Evolutionary conservation across 2,329 filamentous ascomycete species (phyloP), one percentile per base, ranked within the genome.

Genomic region (Nemania diffusa): DNA sequence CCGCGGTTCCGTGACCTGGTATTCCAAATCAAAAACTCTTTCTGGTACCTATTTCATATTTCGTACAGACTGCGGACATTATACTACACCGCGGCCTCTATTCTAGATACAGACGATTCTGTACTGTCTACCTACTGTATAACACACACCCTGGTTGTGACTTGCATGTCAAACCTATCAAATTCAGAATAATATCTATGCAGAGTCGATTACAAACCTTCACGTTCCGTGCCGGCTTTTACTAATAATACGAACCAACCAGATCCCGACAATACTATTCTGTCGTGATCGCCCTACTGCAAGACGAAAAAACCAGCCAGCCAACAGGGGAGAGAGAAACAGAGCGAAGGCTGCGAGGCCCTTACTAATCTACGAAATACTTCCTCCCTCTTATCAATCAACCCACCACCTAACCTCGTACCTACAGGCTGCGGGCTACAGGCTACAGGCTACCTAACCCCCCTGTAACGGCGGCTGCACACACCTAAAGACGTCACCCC

Each of bases 11-110:
- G 50, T 13, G 46, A 62, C 44, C 13, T 17, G 2, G 22, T 46
- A 67, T 67, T 67, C 59, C 64, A 67, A 67, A 67, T 67, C 29
- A 51, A 37, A n/a, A 29, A n/a, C 7, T 26, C 27, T 37, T 37
- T 24, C n/a, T 44, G 20, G 44, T n/a, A n/a, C 34, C 9, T n/a
- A 51, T n/a, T 50, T 1, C 20, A 34, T 32, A 62, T 46, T 27
- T n/a, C 26, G 46, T 29, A 27, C 26, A 9, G 27, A n/a, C n/a
- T n/a, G n/a, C n/a, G n/a, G n/a, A n/a, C n/a, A 60, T 59, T 59
- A 4, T 42, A n/a, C 24, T n/a, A 20, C 44, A 1, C 24, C 11
- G 20, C 56, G 24, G 15, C 20, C 8, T 20, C 34, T 27, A 44
- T 29, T n/a, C 34, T 53, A 27, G 29, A 44, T 50, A 50, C 34